Evolutionary conservation across 441 rosid genomes (phyloP).

Genomic region (Populus hybrid): DNA sequence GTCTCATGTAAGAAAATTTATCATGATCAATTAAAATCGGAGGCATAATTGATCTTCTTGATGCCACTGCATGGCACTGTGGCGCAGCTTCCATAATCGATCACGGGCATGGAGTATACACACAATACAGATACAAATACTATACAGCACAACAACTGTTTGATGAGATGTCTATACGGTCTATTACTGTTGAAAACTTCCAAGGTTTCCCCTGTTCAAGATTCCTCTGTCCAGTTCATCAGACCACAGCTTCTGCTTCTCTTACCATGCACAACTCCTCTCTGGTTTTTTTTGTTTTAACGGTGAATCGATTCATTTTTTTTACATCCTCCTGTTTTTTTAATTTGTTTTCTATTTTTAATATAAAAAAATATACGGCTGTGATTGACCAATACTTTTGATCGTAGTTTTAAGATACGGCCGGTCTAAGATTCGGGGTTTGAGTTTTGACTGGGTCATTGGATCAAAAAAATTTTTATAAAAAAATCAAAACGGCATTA

Average conservation of each 20-base stretch:
- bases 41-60: not conserved
- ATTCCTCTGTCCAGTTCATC: not conserved
- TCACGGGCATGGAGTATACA: too few species aligned
- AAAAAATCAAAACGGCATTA: too few species aligned
- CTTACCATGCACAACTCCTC: not conserved
- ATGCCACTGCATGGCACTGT: slow-evolving; percentile 8
- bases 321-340: not conserved
- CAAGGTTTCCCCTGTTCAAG: slow-evolving; percentile 3
- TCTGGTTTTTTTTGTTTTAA: not conserved
- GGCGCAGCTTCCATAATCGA: not conserved
- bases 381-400: not conserved
- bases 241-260: not conserved
- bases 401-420: too few species aligned
- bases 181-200: not conserved
- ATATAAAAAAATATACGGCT: not conserved
- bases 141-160: not conserved
- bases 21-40: too few species aligned
- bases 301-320: slow-evolving; percentile 1
- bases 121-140: not conserved
- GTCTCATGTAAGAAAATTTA: too few species aligned
- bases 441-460: too few species aligned
- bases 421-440: too few species aligned
- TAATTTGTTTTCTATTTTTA: too few species aligned
- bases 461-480: too few species aligned
- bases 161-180: not conserved